Evolutionary conservation across 805 yeast species (phyloP), one percentile per base, ranked within the genome.

Genomic region (Clavispora carvajalis): DNA sequence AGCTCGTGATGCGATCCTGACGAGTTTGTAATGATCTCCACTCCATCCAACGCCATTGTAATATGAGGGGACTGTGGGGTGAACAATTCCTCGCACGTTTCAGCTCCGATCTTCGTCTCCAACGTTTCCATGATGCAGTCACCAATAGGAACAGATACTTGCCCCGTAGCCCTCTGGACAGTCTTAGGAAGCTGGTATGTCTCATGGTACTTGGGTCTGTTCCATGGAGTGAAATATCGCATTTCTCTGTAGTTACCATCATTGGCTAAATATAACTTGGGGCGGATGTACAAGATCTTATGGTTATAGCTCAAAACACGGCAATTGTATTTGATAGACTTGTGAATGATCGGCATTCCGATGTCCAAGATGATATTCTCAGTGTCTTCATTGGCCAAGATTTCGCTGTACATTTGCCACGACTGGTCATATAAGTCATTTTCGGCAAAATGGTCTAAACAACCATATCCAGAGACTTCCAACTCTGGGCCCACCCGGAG

Each of bases 201-300:
- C 60, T 93, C 98, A 34, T 81, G 83, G 45, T 79, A 75, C 51
- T 82, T 79, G 3, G 89, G 79, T 39, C 87, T 77, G 54, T 78
- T 67, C 99, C 99, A 93, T 10, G 98, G 96, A 0, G 95, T 86
- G 62, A 93, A 93, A 60, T 82, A 88, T 53, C 99, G 76, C 98
- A 93, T 90, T 62, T 93, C 99, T 37, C 99, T 77, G 65, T 95
- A 93, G 59, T 93, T 93, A 0, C 99, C 99, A 65, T 93, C 99
- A 58, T 93, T 95, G 13, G 98, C 98, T 37, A 93, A 73, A 77
- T 89, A 82, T 34, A 93, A 57, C 59, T 93, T 93, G 13, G 99
- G 99, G 53, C 98, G 77, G 51, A 93, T 91, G 50, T 91, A 71
- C 34, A 90, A 62, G 40, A 93, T 85, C 54, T 78, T 69, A 25